Base-by-base conservation (phyloP, 305 asterid species). In the Plantago lanceolata region DNA sequence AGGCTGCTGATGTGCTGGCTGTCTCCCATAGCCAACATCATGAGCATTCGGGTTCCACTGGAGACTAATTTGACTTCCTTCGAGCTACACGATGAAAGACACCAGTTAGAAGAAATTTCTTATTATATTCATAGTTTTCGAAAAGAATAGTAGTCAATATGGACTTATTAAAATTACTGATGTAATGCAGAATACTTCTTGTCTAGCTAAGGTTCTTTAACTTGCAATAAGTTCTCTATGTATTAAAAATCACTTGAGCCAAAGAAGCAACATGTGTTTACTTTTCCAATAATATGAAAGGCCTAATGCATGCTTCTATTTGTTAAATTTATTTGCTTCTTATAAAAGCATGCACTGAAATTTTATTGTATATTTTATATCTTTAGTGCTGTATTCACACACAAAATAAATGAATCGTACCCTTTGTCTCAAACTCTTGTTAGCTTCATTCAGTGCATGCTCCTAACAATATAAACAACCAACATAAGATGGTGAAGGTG, bases 381-480 rank as follows among this genome's bases (percentile, higher is more conserved):
- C 1, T 33, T 33, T 5, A 33, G 9, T 11, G 40, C 40, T 33
- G 9, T 33, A 33, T 7, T 33, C 9, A 5, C 11, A 1, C 5
- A 1, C 11, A 52, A 29, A 61, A 61, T 20, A 19, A 54, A 44
- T 48, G 19, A 31, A 16, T 13, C 73, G 20, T 75, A 93, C 97
- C 90, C 92, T 79, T 26, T 89, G 95, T 70, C 84, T 89, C 88
- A 89, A 72, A 56, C 71, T 84, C 75, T 72, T 85, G 81, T 87
- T 93, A 50, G 96, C 99, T 76, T 93, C 97, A 71, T 81, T 85
- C 70, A 93, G 85, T 62, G 87, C 96, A 75, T 84, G 95, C 71
- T 88, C 95, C 95, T 91, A 79, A 64, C n/a, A 61, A 73, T 14
- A 65, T 37, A 48, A 63, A 56, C 60, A 28, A 68, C 12, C 50